Conservation (phyloP, 768 basidiomycete genomes). For the Strobilomyces dryophilus region DNA sequence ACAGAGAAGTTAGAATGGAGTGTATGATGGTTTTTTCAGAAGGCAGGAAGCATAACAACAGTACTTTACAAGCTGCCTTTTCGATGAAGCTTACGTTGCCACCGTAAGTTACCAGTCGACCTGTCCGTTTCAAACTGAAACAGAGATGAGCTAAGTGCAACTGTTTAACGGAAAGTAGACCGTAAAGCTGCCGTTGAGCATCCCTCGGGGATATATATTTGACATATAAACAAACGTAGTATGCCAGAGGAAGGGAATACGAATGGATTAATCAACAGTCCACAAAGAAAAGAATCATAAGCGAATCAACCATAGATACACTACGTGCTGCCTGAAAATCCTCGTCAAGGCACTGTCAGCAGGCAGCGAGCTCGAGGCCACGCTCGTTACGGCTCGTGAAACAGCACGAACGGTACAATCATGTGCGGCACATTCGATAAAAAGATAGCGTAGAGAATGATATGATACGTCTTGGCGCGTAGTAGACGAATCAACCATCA, state of each 20-base stretch:
- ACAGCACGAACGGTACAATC: conserved; percentile 54
- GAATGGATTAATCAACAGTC: conserved; percentile 11
- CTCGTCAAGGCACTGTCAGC: conserved; percentile 19
- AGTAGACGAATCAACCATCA: conserved; percentile 36
- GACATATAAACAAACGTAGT: conserved; percentile 10
- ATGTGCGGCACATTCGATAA: conserved; percentile 57
- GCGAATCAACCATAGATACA: not conserved
- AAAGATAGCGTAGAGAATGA: conserved; percentile 32
- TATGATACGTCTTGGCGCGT: conserved; percentile 28
- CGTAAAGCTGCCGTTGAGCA: too few species aligned
- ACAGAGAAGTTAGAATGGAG: too few species aligned
- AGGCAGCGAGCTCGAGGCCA: conserved; percentile 46
- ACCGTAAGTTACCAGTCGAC: too few species aligned
- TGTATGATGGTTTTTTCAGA: too few species aligned
- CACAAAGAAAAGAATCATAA: conserved; percentile 3
- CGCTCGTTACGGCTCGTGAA: conserved; percentile 61
- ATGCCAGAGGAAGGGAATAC: too few species aligned
- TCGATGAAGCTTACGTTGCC: too few species aligned
- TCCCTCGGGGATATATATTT: conserved; percentile 16
- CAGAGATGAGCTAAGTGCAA: not conserved
- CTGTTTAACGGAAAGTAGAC: too few species aligned
- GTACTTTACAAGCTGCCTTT: too few species aligned
- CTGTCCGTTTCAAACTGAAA: too few species aligned
- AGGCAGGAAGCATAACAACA: too few species aligned
- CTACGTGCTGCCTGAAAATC: conserved; percentile 22